Base-by-base conservation (phyloP, 75 land plant species). In the Chamaecyparis obtusa region DNA sequence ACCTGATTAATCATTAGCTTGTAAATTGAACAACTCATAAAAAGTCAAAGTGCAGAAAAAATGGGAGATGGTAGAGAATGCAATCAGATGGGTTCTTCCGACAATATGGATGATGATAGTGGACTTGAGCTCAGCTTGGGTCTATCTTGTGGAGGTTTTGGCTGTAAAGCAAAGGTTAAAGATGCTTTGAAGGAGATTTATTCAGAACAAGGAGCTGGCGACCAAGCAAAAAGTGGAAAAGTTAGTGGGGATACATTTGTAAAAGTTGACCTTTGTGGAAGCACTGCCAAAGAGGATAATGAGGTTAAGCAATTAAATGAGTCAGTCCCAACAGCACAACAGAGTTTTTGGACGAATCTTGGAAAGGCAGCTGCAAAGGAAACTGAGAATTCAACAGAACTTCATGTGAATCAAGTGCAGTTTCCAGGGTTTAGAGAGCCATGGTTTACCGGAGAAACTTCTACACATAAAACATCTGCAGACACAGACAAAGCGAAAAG, bases 81-180 rank as follows among this genome's bases (percentile, higher is more conserved):
- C 11, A 55, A 48, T 84, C 85, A 84, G 64, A 84, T 10, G 30
- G 32, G 33, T 84, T 54, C 49, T 3, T 84, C 85, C 17, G 80
- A 89, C 43, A 46, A 33, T 9, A 91, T 94, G 94, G 95, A 94
- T 54, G 94, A 92, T 82, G 94, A 94, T 3, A 91, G 89, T 87
- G 92, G 91, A 10, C 92, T 94, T 88, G 95, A 94, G 86, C 90
- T 94, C 44, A 93, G 95, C 85, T 90, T 94, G 88, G 95, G 94
- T 35, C 84, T 94, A 44, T 90, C 93, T 44, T 89, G 85, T 88
- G 94, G 94, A 84, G 90, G 92, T 33, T 91, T 88, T 64, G 36
- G 89, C 71, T 76, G 83, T 5, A 93, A 93, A 83, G 33, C 83
- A n/a, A 94, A 92, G 43, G 86, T 64, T 51, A 89, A 87, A 83